Evolutionary conservation across 2,329 filamentous ascomycete species (phyloP).

Genomic region (Cladosporium oxysporum): DNA sequence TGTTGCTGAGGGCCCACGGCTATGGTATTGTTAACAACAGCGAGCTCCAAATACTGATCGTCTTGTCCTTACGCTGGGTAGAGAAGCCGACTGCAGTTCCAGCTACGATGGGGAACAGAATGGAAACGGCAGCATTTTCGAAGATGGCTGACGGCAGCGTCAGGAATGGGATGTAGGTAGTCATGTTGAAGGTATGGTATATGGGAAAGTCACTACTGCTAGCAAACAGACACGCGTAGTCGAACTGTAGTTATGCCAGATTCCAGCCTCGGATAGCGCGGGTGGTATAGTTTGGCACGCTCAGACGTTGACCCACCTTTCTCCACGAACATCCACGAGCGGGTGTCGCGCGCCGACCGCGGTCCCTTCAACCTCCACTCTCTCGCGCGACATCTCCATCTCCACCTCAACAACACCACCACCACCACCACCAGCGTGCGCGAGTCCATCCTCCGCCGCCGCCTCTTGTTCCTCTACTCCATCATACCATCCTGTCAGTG

Average conservation of each 20-base stretch:
- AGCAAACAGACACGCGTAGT: background rate
- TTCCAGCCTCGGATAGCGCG: background rate
- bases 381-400: background rate
- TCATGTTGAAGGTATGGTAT: constrained; percentile 58
- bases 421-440: constrained; percentile 20
- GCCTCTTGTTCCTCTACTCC: background rate
- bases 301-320: background rate
- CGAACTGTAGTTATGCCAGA: background rate
- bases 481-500: constrained; percentile 33
- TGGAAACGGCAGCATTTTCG: constrained; percentile 68
- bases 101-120: constrained; percentile 72
- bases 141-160: constrained; percentile 74
- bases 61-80: constrained; percentile 59
- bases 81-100: constrained; percentile 74
- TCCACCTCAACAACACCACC: constrained; percentile 2
- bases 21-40: background rate
- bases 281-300: background rate
- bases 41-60: background rate
- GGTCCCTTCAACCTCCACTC: constrained; percentile 1
- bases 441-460: constrained; percentile 11
- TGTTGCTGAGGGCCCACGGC: constrained; percentile 15
- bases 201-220: background rate
- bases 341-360: background rate
- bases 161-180: constrained; percentile 74
- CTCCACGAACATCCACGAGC: constrained; percentile 16